These are phyloP conservation scores for Besnoitia besnoiti DNA, from an alignment of 169 alveolate species.

Conservation along the genomic window DNA sequence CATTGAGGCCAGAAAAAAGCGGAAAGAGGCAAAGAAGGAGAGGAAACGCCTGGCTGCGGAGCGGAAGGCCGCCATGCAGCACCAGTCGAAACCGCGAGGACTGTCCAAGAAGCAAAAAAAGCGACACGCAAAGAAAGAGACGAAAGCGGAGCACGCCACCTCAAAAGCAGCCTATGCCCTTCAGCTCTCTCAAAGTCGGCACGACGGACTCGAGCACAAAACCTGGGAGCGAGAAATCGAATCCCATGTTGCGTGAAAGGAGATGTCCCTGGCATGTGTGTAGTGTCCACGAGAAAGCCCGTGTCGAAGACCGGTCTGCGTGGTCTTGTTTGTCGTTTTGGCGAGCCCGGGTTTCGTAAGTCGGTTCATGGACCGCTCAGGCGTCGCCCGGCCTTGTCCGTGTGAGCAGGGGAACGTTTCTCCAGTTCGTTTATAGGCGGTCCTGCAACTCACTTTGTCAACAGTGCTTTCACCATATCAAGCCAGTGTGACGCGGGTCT, in stretches of 20 bases:
- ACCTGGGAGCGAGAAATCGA: neutral
- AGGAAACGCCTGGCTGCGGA: neutral
- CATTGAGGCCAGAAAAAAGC: neutral
- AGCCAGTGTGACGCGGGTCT: no score
- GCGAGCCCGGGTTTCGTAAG: no score
- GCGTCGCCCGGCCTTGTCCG: no score
- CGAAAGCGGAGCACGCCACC: neutral
- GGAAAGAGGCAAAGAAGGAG: neutral
- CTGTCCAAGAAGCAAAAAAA: neutral
- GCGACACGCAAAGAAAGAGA: neutral
- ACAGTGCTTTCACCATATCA: no score
- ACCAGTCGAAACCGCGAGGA: neutral
- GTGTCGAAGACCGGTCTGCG: no score
- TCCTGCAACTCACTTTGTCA: no score
- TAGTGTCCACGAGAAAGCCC: no score
- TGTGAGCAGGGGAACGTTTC: no score
- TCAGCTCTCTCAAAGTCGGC: neutral
- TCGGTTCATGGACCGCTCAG: no score
- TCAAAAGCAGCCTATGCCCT: neutral
- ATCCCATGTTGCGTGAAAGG: neutral
- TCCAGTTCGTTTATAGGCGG: no score
- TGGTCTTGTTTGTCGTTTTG: no score
- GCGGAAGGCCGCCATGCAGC: neutral
- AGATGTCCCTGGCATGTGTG: no score
- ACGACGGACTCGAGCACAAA: neutral